Evolutionary conservation across 1,139 yeast genomes (phyloP).

Genomic region (Taphrina flavorubra): DNA sequence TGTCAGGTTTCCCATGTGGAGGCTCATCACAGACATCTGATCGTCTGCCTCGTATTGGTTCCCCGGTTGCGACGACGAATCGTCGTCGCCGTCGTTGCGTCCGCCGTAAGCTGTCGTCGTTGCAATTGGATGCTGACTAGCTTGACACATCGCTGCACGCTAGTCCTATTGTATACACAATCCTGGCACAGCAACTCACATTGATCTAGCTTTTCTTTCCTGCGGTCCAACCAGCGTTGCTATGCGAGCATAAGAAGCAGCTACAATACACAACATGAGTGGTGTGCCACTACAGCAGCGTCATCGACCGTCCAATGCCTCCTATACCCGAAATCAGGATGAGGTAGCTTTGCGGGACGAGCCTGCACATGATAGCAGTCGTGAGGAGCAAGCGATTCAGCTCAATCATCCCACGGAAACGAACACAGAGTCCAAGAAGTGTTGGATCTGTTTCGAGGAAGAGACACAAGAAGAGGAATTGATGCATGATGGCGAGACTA

Average conservation of each 20-base stretch:
- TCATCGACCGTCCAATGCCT: background rate
- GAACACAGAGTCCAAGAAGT: constrained; percentile 11
- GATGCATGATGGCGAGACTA: background rate
- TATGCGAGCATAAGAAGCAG: background rate
- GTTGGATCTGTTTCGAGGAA: constrained; percentile 43
- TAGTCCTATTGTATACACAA: too few relatives aligned
- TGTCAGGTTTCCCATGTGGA: background rate
- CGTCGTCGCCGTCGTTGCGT: background rate
- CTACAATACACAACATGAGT: background rate
- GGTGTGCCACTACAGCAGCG: constrained; percentile 17
- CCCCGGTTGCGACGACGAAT: background rate
- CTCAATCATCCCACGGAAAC: background rate
- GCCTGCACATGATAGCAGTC: background rate
- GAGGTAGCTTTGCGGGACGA: background rate
- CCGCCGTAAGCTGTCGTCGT: too few relatives aligned
- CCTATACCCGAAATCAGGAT: background rate
- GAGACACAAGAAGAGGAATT: constrained; percentile 16
- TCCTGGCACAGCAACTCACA: background rate
- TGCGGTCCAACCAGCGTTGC: background rate
- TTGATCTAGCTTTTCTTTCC: too few relatives aligned
- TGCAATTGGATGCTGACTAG: too few relatives aligned
- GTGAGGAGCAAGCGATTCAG: constrained; percentile 8
- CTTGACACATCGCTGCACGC: too few relatives aligned
- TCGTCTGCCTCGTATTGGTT: background rate
- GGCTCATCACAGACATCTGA: background rate